Evolutionary conservation across 192 early-diverging fungal genomes (phyloP).

Genomic region (Mortierella antarctica): DNA sequence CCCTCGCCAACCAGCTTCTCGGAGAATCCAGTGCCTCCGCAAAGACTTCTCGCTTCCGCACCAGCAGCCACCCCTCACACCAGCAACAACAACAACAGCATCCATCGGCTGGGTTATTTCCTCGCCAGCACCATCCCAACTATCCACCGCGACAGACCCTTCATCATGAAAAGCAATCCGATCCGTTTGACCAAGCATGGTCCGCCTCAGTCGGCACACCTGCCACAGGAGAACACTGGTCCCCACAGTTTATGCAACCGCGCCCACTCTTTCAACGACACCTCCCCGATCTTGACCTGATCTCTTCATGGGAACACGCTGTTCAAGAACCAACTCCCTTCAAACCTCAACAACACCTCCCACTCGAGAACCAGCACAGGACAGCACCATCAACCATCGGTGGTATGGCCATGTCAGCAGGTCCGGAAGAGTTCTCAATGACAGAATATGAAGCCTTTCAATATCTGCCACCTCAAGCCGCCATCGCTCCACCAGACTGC

Average conservation of each 20-base stretch:
- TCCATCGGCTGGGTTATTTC: slow-evolving; percentile 7
- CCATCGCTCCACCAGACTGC: neutral
- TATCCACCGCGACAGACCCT: slow-evolving; percentile 3
- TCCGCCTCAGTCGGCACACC: slow-evolving; percentile 8
- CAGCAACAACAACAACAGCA: slow-evolving; percentile 3
- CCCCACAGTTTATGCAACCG: neutral
- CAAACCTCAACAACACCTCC: slow-evolving; percentile 6
- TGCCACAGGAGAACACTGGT: neutral
- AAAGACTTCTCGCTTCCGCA: slow-evolving; percentile 3
- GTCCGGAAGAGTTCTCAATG: neutral
- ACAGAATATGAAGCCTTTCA: slow-evolving; percentile 27
- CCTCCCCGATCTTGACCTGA: slow-evolving; percentile 30
- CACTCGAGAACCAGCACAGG: too few species aligned
- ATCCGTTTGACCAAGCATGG: slow-evolving; percentile 33
- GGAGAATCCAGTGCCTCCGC: slow-evolving; percentile 28
- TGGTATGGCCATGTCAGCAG: neutral
- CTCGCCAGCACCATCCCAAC: neutral
- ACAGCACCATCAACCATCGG: neutral
- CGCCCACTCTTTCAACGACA: neutral
- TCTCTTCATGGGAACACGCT: slow-evolving; percentile 33
- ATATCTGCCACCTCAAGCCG: neutral
- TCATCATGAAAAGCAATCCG: neutral
- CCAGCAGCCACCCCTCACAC: neutral
- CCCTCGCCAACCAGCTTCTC: slow-evolving; percentile 34
- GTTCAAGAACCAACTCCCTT: too few species aligned